These are phyloP conservation scores for Sequoia sempervirens DNA, from an alignment of 75 land plant species.

Conservation along the genomic window DNA sequence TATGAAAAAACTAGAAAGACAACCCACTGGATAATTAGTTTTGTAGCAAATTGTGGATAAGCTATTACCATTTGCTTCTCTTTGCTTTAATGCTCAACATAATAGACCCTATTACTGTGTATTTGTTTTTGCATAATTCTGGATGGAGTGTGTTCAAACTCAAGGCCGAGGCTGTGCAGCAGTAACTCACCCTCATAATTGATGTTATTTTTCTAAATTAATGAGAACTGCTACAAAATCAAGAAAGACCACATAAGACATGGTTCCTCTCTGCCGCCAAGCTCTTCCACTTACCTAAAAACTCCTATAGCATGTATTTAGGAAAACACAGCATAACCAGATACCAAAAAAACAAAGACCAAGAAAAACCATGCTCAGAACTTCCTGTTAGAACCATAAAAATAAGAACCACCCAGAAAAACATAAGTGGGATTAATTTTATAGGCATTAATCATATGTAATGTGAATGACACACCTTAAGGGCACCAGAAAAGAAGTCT, in stretches of 20 bases:
- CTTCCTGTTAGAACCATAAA: neutral
- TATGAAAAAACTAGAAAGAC: neutral
- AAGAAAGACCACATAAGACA: neutral
- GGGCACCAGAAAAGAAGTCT: slow-evolving; percentile 32
- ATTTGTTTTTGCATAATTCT: neutral
- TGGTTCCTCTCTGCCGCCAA: too few species aligned
- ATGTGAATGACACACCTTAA: slow-evolving; percentile 28
- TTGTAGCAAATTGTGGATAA: neutral
- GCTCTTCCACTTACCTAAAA: neutral
- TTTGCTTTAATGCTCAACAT: neutral
- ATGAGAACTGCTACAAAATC: neutral
- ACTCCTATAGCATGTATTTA: neutral
- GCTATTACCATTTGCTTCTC: neutral
- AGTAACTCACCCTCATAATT: neutral
- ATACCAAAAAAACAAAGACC: neutral
- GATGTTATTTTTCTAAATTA: neutral
- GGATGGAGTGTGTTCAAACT: neutral
- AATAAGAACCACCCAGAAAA: neutral
- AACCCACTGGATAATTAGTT: neutral
- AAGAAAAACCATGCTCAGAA: neutral
- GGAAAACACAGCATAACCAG: neutral
- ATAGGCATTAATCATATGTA: neutral
- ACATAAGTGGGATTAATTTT: neutral
- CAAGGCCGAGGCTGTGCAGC: neutral
- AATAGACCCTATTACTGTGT: neutral